Percentiles rank a stretch among this genome's conserved stretches.
phyloP scores from a whole-genome alignment of 73 alveolate species.

The Symbiodinium natans region DNA sequence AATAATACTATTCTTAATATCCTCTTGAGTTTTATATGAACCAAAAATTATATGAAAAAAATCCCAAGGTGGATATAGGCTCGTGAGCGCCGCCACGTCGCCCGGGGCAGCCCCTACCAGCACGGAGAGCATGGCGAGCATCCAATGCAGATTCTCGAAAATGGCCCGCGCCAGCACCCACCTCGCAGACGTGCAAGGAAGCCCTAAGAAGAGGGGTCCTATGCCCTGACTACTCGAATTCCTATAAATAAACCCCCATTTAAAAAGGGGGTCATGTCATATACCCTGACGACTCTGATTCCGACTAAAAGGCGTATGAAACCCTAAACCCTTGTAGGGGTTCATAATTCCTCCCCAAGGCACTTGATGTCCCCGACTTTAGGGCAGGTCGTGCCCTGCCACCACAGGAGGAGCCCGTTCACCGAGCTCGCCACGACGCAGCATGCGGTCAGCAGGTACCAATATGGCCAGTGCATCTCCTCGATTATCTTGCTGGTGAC shows the following conservation, averaged over 20 bases:
- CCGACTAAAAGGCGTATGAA: too few relatives aligned
- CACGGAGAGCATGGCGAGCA: constrained; percentile 9
- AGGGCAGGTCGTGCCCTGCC: background rate
- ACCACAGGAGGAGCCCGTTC: background rate
- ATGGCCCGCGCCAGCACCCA: constrained; percentile 74
- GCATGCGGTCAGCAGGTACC: constrained; percentile 21
- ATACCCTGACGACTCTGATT: too few relatives aligned
- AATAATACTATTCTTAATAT: too few relatives aligned
- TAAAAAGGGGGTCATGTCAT: too few relatives aligned
- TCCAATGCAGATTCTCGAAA: constrained; percentile 50
- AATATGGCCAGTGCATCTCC: background rate
- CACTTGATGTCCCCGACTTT: background rate
- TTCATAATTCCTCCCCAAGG: too few relatives aligned
- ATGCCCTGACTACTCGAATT: background rate
- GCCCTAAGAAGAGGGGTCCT: background rate
- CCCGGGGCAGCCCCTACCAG: constrained; percentile 62
- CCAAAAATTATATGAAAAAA: too few relatives aligned
- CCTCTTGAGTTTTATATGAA: too few relatives aligned
- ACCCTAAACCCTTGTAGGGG: too few relatives aligned
- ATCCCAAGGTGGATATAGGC: too few relatives aligned
- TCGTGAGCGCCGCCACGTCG: constrained; percentile 55
- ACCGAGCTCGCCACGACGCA: background rate
- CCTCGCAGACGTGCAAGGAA: background rate
- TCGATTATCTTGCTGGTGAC: constrained; percentile 6
- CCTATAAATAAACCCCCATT: too few relatives aligned